These are phyloP conservation scores for Bimuria novae-zelandiae DNA, from an alignment of 2,329 filamentous ascomycete genomes.

Conservation along the genomic window DNA sequence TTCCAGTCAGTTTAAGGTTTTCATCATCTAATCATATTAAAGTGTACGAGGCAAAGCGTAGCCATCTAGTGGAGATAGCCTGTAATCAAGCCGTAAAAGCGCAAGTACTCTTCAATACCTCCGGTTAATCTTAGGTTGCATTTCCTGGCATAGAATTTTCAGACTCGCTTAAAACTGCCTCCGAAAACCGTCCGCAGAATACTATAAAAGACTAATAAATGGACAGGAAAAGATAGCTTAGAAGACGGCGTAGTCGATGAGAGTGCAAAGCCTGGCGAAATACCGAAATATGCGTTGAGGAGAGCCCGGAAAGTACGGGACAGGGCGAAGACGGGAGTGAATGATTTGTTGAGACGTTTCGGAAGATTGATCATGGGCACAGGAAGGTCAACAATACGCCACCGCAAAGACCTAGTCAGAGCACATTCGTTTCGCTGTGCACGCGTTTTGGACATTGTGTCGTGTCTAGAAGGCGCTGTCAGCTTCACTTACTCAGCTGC, in stretches of 20 bases:
- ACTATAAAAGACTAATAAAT: conserved; percentile 60
- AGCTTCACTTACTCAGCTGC: too few species aligned
- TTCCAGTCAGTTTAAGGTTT: too few species aligned
- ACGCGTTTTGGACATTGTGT: too few species aligned
- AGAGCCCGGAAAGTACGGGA: conserved; percentile 51
- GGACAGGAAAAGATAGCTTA: conserved; percentile 58
- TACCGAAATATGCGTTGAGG: conserved; percentile 55
- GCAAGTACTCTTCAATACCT: conserved; percentile 48
- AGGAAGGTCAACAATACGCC: conserved; percentile 49
- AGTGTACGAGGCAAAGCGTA: too few species aligned
- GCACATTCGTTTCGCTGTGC: too few species aligned
- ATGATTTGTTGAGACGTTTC: conserved; percentile 56
- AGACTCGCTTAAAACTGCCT: conserved; percentile 57
- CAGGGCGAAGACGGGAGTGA: conserved; percentile 56
- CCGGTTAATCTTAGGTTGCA: conserved; percentile 61
- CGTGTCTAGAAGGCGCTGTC: too few species aligned
- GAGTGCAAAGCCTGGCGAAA: conserved; percentile 51
- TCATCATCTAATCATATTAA: too few species aligned
- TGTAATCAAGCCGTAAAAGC: conserved; percentile 43
- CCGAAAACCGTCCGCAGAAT: conserved; percentile 60
- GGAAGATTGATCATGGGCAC: conserved; percentile 60
- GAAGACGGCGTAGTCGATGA: conserved; percentile 60
- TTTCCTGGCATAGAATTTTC: conserved; percentile 59
- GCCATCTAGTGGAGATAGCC: too few species aligned
- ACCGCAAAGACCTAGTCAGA: conserved; percentile 53